A percentile compares a stretch with the other conserved stretches of the same genome.
These are phyloP conservation scores for Boletus pseudopeckii DNA, from an alignment of 768 basidiomycete species.

Conservation along the genomic window DNA sequence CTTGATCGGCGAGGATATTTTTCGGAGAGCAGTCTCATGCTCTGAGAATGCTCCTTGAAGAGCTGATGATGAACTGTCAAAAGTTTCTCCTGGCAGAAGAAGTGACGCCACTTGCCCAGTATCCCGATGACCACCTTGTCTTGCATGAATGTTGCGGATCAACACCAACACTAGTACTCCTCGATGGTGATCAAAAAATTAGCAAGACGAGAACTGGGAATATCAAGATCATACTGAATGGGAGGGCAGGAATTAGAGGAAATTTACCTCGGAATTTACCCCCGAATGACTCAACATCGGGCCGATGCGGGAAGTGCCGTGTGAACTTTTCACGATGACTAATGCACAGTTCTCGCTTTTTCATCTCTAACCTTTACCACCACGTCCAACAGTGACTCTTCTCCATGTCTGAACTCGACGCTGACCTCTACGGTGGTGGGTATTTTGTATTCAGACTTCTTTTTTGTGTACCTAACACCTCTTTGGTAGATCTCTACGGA, in stretches of 20 bases:
- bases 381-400: conserved; percentile 13
- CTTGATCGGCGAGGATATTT: conserved; percentile 43
- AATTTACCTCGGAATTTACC: not conserved
- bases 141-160: conserved; percentile 5
- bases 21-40: conserved; percentile 70
- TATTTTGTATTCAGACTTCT: not conserved
- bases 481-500: conserved; percentile 59
- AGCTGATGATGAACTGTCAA: conserved; percentile 43
- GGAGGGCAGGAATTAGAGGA: not conserved
- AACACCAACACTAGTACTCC: not conserved
- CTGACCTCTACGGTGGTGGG: conserved; percentile 86
- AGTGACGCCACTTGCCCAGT: conserved; percentile 39
- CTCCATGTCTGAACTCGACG: conserved; percentile 77
- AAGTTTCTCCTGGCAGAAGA: not conserved
- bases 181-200: not conserved
- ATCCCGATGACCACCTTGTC: conserved; percentile 42
- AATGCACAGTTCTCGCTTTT: conserved; percentile 23
- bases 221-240: not conserved
- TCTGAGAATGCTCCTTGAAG: conserved; percentile 93
- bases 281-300: conserved; percentile 4
- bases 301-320: conserved; percentile 22
- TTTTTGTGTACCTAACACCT: not conserved
- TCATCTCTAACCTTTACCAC: conserved; percentile 37
- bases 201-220: not conserved
- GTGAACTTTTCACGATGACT: conserved; percentile 27